Evolutionary conservation across 2,329 filamentous ascomycete species (phyloP).

Genomic region (Dichotomopilus funicola): DNA sequence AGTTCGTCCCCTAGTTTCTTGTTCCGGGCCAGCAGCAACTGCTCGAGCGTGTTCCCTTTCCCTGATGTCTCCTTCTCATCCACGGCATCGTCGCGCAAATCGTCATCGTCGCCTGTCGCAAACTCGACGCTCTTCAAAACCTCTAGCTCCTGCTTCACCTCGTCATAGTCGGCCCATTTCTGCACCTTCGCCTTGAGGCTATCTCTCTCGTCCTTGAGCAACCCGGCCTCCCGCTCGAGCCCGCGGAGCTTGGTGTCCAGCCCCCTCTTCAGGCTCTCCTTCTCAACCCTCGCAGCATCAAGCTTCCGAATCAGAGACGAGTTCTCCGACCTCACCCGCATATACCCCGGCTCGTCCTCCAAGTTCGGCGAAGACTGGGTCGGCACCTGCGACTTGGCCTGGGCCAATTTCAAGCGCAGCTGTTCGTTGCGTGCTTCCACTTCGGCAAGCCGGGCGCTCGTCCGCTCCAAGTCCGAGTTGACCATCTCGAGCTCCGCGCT

Average conservation of each 20-base stretch:
- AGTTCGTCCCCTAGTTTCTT: constrained; percentile 95
- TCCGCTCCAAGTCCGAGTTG: constrained; percentile 82
- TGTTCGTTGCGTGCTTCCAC: constrained; percentile 93
- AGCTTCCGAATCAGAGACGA: constrained; percentile 84
- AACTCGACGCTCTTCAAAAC: constrained; percentile 98
- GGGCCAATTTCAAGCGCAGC: constrained; percentile 80
- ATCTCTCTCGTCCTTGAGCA: constrained; percentile 75
- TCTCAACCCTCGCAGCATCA: constrained; percentile 76
- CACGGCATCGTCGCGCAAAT: constrained; percentile 31
- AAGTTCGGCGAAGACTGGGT: constrained; percentile 54
- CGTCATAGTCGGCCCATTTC: constrained; percentile 90
- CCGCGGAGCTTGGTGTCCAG: constrained; percentile 68
- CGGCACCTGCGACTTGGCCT: constrained; percentile 69
- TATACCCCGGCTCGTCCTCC: constrained; percentile 84
- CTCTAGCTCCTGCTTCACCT: constrained; percentile 91
- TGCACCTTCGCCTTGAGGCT: constrained; percentile 72
- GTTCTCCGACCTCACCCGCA: constrained; percentile 87
- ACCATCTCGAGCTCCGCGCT: constrained; percentile 92
- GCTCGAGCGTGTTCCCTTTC: constrained; percentile 78
- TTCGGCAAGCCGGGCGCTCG: constrained; percentile 78
- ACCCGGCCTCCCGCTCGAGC: constrained; percentile 70
- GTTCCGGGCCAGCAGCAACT: constrained; percentile 84
- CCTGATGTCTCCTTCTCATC: constrained; percentile 48
- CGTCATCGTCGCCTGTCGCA: constrained; percentile 79
- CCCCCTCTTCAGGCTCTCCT: constrained; percentile 70